Percentiles rank a stretch among this genome's conserved stretches.
phyloP scores from a whole-genome alignment of 2,329 filamentous ascomycete species.

The Phoma sp. region DNA sequence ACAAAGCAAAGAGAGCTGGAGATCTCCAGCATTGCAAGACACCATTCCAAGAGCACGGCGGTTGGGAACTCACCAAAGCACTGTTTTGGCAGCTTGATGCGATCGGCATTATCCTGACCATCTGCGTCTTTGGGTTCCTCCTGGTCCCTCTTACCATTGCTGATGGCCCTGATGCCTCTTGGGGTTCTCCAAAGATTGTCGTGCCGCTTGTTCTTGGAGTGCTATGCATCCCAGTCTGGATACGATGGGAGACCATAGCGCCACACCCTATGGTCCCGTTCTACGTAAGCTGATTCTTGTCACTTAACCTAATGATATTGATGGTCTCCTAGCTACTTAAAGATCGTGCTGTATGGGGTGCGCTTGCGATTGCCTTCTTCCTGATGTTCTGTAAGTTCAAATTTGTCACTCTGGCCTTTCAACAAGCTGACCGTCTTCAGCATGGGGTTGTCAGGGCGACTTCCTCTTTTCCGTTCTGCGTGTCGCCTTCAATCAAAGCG shows the following conservation, averaged over 20 bases:
- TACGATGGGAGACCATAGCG: slow-evolving; percentile 61
- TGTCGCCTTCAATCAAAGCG: slow-evolving; percentile 66
- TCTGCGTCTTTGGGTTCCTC: slow-evolving; percentile 56
- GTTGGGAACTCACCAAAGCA: slow-evolving; percentile 44
- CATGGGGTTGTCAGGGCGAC: slow-evolving; percentile 61
- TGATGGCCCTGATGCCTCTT: slow-evolving; percentile 54
- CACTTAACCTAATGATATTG: background rate
- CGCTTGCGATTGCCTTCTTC: slow-evolving; percentile 61
- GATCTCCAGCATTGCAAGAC: slow-evolving; percentile 54
- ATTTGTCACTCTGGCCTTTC: background rate
- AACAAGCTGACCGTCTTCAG: slow-evolving; percentile 1
- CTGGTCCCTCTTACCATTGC: slow-evolving; percentile 63
- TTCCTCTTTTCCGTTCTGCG: slow-evolving; percentile 68
- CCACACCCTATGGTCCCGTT: slow-evolving; percentile 65
- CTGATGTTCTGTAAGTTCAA: slow-evolving; percentile 21
- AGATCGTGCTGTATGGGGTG: slow-evolving; percentile 67
- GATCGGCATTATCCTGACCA: slow-evolving; percentile 57
- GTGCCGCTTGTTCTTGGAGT: slow-evolving; percentile 60
- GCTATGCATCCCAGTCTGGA: slow-evolving; percentile 56
- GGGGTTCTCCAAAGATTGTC: slow-evolving; percentile 60
- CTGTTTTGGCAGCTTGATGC: slow-evolving; percentile 65
- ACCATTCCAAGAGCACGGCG: slow-evolving; percentile 52
- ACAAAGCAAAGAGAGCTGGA: slow-evolving; percentile 59
- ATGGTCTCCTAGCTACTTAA: slow-evolving; percentile 56
- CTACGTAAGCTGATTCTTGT: slow-evolving; percentile 40